Base-by-base conservation (phyloP, 441 rosid species). In the Hypseocharis bilobata region DNA sequence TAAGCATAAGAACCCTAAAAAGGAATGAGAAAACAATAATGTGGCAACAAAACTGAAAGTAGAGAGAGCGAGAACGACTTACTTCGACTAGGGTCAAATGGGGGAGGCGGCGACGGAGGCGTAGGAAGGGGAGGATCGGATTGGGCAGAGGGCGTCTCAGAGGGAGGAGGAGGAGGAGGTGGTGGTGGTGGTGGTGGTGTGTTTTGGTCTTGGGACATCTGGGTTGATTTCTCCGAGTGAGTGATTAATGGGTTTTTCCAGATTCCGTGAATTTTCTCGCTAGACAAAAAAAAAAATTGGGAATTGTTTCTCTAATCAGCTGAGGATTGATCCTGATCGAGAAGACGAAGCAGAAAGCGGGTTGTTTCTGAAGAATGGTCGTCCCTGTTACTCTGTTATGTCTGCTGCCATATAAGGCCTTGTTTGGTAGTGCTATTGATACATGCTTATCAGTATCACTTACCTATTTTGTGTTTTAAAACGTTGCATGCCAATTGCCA, bases 71-170 rank as follows among this genome's bases (percentile, higher is more conserved):
- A 30, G n/a, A 40, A 80, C 66, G 51, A 67, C 11, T 82, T 84
- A 89, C 96, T 87, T 83, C 91, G 85, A 79, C 84, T 82, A 55
- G 93, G 96, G 78, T 89, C 91, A 74, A 89, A 85, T 0, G 78
- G 69, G 66, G 76, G 25, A 54, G 76, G 62, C 17, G 83, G 62
- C 3, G 70, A 36, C 17, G 67, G 26, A 16, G 55, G 57, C n/a
- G 55, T 13, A 14, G 55, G 34, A n/a, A 34, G 52, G 3, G n/a
- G 49, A 3, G 23, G 38, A 5, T 47, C 55, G 1, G 45, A 8
- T 2, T 38, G 45, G 25, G 5, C 55, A 25, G 55, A 5, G 55
- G 45, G 47, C 25, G 28, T 30, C 34, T 56, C 30, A 14, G 60
- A 26, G 17, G 60, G 60, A 7, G 60, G 60, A 7, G 51, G 51